Evolutionary conservation across 1,284 basidiomycete species (phyloP).

Genomic region (Cutaneotrichosporon cavernicola): DNA sequence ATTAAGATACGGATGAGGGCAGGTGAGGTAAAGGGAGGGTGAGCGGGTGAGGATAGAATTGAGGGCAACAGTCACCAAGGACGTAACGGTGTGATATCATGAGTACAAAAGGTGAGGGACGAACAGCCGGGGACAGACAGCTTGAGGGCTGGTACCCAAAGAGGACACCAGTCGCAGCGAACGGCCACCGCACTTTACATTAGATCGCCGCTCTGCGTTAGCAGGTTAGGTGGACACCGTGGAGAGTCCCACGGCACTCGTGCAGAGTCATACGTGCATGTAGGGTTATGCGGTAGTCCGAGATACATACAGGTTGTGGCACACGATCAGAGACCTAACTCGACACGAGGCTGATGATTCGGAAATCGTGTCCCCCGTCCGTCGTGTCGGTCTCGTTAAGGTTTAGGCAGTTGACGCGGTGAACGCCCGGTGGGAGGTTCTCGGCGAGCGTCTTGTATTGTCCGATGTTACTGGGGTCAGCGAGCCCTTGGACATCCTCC

Average conservation of each 20-base stretch:
- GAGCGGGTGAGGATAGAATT: no score
- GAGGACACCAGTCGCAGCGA: no score
- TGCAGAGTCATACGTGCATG: not conserved
- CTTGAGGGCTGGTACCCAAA: no score
- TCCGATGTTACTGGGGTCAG: slow-evolving; percentile 27
- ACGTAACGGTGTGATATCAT: no score
- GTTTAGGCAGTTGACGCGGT: slow-evolving; percentile 22
- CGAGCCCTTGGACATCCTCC: not conserved
- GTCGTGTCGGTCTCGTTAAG: slow-evolving; percentile 21
- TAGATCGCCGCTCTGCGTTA: no score
- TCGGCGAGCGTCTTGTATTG: slow-evolving; percentile 18
- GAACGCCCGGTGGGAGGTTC: slow-evolving; percentile 14
- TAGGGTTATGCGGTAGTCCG: not conserved
- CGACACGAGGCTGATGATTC: slow-evolving; percentile 22
- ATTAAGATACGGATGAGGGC: no score
- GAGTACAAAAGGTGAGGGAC: no score
- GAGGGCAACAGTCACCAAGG: no score
- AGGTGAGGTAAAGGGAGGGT: no score
- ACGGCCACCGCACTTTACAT: no score
- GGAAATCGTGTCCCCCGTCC: slow-evolving; percentile 21
- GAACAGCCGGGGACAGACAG: no score
- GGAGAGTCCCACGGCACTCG: not conserved
- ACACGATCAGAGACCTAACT: slow-evolving; percentile 2
- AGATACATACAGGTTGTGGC: not conserved
- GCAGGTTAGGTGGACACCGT: not conserved